phyloP scores from a whole-genome alignment of 129 eudicot species.

The Escallonia rubra region DNA sequence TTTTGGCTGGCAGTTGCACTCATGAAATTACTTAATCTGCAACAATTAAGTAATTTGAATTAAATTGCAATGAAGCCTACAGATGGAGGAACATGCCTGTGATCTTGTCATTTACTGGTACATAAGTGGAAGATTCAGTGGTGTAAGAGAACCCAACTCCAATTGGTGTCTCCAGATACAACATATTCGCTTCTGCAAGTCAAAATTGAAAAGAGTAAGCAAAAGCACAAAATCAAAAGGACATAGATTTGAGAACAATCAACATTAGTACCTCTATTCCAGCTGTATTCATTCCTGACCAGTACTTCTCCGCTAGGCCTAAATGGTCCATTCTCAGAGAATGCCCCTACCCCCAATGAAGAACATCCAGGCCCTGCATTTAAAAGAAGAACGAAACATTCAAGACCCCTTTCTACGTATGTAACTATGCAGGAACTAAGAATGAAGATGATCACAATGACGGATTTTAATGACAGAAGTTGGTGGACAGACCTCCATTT shows the following conservation, averaged over 20 bases:
- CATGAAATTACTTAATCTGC: no score
- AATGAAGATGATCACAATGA: no score
- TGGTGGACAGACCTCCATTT: conserved; percentile 19
- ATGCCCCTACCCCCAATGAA: conserved; percentile 98
- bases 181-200: conserved; percentile 38
- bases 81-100: conserved; percentile 20
- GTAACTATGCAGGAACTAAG: no score
- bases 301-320: conserved; percentile 81
- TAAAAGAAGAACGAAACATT: neutral
- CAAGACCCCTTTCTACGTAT: neutral
- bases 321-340: conserved; percentile 99
- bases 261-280: conserved; percentile 74
- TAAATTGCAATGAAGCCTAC: neutral
- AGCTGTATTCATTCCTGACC: conserved; percentile 77
- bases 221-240: neutral
- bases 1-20: no score
- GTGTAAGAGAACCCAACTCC: conserved; percentile 44
- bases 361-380: conserved; percentile 98
- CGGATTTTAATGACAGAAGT: no score
- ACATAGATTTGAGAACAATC: neutral
- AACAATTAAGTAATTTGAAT: neutral
- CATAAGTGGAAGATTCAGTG: conserved; percentile 12
- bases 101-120: conserved; percentile 21
- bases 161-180: conserved; percentile 41
- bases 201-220: neutral